Base-by-base conservation (phyloP, 2,329 filamentous ascomycete genomes). In the Sarocladium strictum region DNA sequence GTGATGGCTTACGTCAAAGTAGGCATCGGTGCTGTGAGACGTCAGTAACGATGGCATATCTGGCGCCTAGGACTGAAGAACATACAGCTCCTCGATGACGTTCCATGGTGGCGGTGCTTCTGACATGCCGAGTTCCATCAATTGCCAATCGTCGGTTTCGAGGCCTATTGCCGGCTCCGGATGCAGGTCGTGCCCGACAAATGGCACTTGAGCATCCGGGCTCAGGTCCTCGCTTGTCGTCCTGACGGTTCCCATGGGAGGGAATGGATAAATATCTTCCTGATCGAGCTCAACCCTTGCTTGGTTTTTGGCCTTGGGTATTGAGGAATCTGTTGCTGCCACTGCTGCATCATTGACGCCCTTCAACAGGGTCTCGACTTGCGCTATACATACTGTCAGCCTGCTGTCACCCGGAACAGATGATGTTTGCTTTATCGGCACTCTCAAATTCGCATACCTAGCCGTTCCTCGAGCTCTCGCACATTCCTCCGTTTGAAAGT, bases 401-500 rank as follows among this genome's bases (percentile, higher is more conserved):
- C 17, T 19, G 6, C 11, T 23, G 3, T 9, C 3, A 12, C 9
- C 29, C 29, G 29, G 15, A 15, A 6, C 17, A 40, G 15, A 19
- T n/a, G n/a, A n/a, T n/a, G n/a, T n/a, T n/a, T n/a, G n/a, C n/a
- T n/a, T n/a, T n/a, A n/a, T n/a, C n/a, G n/a, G n/a, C n/a, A n/a
- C n/a, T n/a, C n/a, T n/a, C n/a, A n/a, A n/a, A 35, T 53, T 21
- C 23, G 53, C 75, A 60, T 82, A 94, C 89, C 88, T 66, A 97
- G 74, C 64, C 93, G 82, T 59, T 90, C 90, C 69, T 97, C 93
- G 55, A 97, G 75, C 66, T 94, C 87, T 73, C 89, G 94, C 58
- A 96, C 92, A 69, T 96, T 96, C 60, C 89, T 85, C 64, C 91
- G 79, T 74, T 95, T 96, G 19, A 89, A 87, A 3, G 90, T 88